These are phyloP conservation scores for Dipodascopsis uninucleata DNA, from an alignment of 805 yeast species.

Conservation along the genomic window DNA sequence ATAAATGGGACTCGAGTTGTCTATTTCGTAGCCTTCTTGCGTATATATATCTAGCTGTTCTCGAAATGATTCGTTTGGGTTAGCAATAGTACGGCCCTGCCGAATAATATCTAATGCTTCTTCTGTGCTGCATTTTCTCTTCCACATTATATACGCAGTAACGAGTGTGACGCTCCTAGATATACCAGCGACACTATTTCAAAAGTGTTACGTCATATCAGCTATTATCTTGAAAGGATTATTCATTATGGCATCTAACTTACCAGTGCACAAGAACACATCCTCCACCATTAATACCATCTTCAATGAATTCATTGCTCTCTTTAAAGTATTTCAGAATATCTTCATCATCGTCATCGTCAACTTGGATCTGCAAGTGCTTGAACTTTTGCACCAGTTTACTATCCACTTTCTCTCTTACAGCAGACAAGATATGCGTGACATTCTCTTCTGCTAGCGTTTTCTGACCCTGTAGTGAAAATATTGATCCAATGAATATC, in stretches of 20 bases:
- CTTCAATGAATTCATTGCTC: constrained; percentile 62
- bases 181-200: constrained; percentile 84
- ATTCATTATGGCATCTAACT: constrained; percentile 38
- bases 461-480: constrained; percentile 54
- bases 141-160: constrained; percentile 83
- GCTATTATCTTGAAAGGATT: constrained; percentile 25
- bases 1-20: constrained; percentile 35
- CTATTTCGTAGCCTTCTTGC: constrained; percentile 38
- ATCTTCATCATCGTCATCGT: constrained; percentile 68
- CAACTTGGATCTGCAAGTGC: constrained; percentile 54
- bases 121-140: constrained; percentile 54
- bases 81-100: constrained; percentile 54
- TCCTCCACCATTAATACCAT: constrained; percentile 41
- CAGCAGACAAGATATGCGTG: constrained; percentile 66
- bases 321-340: constrained; percentile 59
- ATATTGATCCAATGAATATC: constrained; percentile 69
- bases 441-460: constrained; percentile 56
- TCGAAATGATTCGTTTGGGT: constrained; percentile 72
- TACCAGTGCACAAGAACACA: constrained; percentile 42
- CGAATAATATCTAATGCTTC: constrained; percentile 75
- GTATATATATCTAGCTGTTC: constrained; percentile 68
- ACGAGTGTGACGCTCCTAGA: constrained; percentile 85
- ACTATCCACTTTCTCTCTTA: constrained; percentile 60
- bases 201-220: constrained; percentile 48
- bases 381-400: constrained; percentile 46